These are phyloP conservation scores for Colletotrichum sp. DNA, from an alignment of 2,329 filamentous ascomycete genomes.

Conservation along the genomic window DNA sequence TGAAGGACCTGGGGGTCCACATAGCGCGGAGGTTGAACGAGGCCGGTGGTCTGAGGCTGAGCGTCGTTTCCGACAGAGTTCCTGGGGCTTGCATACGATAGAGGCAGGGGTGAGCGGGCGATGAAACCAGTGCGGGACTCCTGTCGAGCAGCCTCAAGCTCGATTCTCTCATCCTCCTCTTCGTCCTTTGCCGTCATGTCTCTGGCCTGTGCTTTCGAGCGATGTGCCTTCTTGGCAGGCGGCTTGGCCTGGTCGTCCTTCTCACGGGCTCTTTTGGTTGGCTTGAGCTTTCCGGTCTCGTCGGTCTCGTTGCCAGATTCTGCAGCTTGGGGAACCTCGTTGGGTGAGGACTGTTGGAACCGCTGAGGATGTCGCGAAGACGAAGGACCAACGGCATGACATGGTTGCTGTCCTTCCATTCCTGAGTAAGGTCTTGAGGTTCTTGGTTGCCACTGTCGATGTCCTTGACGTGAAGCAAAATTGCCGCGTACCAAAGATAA, in stretches of 20 bases:
- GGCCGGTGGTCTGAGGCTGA: not conserved
- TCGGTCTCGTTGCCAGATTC: not conserved
- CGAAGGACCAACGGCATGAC: not conserved
- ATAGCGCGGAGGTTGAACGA: not conserved
- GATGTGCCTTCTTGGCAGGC: not conserved
- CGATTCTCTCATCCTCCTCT: not conserved
- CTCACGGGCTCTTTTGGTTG: not conserved
- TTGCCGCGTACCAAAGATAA: not conserved
- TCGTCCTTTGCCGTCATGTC: not conserved
- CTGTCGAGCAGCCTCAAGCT: not conserved
- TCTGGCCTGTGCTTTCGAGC: not conserved
- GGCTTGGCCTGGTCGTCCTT: not conserved
- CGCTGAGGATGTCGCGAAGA: not conserved
- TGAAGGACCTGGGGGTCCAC: not conserved
- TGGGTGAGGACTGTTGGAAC: not conserved
- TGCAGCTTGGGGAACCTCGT: not conserved
- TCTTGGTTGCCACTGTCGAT: not conserved
- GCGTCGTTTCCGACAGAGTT: not conserved
- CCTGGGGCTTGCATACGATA: not conserved
- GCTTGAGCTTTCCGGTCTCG: not conserved
- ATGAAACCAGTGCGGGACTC: accelerated
- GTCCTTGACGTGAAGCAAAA: not conserved
- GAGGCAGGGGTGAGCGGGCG: not conserved
- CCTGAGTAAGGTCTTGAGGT: not conserved
- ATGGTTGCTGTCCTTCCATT: not conserved